These are phyloP conservation scores for Fraxinus ornus DNA, from an alignment of 305 asterid genomes.

Conservation along the genomic window DNA sequence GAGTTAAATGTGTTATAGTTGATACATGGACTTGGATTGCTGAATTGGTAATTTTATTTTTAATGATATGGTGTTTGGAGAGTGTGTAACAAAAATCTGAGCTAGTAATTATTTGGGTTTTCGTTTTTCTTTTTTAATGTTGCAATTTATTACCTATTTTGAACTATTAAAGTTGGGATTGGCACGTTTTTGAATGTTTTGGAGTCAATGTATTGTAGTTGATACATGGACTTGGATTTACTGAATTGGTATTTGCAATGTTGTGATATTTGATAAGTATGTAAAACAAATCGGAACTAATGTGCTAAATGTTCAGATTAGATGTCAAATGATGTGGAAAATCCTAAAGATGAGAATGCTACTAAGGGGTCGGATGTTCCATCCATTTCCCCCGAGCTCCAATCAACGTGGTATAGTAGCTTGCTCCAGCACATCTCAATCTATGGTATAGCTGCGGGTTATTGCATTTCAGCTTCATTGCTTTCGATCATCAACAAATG, in stretches of 20 bases:
- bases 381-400: conserved; percentile 29
- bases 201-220: background rate
- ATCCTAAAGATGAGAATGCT: conserved; percentile 42
- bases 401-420: conserved; percentile 42
- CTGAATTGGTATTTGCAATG: background rate
- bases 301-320: conserved; percentile 27
- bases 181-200: background rate
- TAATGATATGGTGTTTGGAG: background rate
- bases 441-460: conserved; percentile 86
- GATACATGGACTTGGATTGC: background rate
- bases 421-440: conserved; percentile 72
- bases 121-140: background rate
- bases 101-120: background rate
- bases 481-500: conserved; percentile 91
- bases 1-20: background rate
- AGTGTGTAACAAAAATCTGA: background rate
- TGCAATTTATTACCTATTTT: conserved; percentile 1
- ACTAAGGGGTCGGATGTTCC: conserved; percentile 26
- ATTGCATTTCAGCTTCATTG: conserved; percentile 80
- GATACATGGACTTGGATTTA: conserved; percentile 1
- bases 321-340: conserved; percentile 78
- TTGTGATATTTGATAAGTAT: background rate
- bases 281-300: background rate
- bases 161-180: background rate
- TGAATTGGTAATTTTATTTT: background rate